Conservation (phyloP, 169 alveolate genomes). For the Plasmodium reichenowi region DNA sequence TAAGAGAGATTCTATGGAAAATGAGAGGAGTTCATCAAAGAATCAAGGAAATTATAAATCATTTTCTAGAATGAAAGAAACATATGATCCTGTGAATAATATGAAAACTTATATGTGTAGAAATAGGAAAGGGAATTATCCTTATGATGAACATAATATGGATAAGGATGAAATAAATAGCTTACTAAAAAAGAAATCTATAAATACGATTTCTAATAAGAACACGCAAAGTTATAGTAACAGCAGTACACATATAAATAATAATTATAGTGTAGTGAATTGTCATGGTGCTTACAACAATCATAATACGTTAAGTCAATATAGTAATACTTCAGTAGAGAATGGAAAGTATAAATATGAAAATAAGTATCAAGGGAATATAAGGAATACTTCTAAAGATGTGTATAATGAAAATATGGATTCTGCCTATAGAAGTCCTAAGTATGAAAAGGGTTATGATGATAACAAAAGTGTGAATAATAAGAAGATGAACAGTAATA, state of each 20-base stretch:
- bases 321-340: constrained; percentile 16
- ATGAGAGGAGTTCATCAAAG: constrained; percentile 7
- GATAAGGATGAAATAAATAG: constrained; percentile 23
- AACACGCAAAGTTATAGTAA: constrained; percentile 18
- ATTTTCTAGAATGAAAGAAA: constrained; percentile 51
- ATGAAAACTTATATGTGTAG: constrained; percentile 23
- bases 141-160: constrained; percentile 14
- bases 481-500: background rate
- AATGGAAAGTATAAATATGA: constrained; percentile 12
- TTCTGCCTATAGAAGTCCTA: constrained; percentile 21
- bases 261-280: background rate
- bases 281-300: constrained; percentile 12
- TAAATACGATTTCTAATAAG: constrained; percentile 16
- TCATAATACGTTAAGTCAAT: constrained; percentile 3
- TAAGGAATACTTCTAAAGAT: constrained; percentile 15
- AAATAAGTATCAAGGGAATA: constrained; percentile 7
- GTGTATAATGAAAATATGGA: constrained; percentile 50
- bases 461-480: background rate
- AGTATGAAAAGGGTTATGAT: constrained; percentile 33
- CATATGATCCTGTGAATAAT: constrained; percentile 23
- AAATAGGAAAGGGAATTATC: constrained; percentile 14
- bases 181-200: constrained; percentile 26
- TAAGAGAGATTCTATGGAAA: background rate
- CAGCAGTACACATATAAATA: constrained; percentile 21
- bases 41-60: constrained; percentile 21